Conservation (phyloP, 2,329 filamentous ascomycete species). For the Pseudogymnoascus sp. region DNA sequence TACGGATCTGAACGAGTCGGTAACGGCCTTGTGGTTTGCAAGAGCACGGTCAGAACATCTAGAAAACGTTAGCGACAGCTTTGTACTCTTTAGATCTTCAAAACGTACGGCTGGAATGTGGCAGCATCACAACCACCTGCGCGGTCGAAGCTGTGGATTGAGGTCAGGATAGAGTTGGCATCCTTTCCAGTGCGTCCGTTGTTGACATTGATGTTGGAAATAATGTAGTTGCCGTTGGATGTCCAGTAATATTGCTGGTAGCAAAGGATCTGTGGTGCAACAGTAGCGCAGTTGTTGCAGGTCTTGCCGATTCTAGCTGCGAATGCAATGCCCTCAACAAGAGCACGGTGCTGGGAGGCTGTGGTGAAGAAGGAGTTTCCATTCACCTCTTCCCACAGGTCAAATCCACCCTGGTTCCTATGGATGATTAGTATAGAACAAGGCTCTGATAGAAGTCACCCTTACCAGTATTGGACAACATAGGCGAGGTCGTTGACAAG, state of each 20-base stretch:
- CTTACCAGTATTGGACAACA: constrained; percentile 62
- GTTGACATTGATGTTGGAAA: constrained; percentile 62
- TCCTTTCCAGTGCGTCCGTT: constrained; percentile 63
- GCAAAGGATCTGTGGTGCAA: constrained; percentile 66
- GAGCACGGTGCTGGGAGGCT: constrained; percentile 61
- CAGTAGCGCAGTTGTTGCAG: constrained; percentile 53
- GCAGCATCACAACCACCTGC: constrained; percentile 58
- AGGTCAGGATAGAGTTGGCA: constrained; percentile 60
- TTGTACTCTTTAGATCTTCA: not conserved
- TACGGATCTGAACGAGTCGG: constrained; percentile 66
- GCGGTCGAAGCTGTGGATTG: constrained; percentile 66
- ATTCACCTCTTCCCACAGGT: constrained; percentile 77
- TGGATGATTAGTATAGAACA: constrained; percentile 6
- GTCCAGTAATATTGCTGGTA: constrained; percentile 70
- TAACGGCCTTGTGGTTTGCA: constrained; percentile 69
- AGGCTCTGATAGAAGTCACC: not conserved
- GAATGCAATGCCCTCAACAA: constrained; percentile 60
- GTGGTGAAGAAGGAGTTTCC: constrained; percentile 77
- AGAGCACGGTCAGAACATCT: constrained; percentile 46
- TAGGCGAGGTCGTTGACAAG: constrained; percentile 72
- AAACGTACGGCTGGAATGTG: constrained; percentile 67
- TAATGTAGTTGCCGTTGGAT: constrained; percentile 50
- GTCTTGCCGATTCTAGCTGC: constrained; percentile 57
- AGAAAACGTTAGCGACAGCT: constrained; percentile 6
- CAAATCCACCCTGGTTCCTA: constrained; percentile 53